Conservation (phyloP, 2,329 filamentous ascomycete species). For the Ophiostoma ips region DNA sequence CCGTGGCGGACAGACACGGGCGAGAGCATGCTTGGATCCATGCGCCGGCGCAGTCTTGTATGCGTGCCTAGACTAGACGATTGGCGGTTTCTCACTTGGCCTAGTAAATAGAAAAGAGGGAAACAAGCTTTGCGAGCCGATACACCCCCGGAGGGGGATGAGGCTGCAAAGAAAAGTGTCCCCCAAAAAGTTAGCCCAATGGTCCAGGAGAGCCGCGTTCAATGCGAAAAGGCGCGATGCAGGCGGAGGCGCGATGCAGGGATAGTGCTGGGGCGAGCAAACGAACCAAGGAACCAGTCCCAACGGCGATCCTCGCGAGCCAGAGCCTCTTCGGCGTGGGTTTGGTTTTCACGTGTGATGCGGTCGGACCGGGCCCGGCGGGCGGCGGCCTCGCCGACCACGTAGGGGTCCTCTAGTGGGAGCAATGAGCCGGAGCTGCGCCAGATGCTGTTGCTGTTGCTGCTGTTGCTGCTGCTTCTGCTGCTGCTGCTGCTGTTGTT, state of each 20-base stretch:
- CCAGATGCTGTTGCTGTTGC: conserved; percentile 5
- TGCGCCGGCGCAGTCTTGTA: conserved; percentile 6
- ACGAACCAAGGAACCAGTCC: conserved; percentile 47
- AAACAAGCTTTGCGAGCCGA: background rate
- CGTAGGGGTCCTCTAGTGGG: conserved; percentile 51
- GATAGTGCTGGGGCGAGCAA: conserved; percentile 22
- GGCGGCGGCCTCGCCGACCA: conserved; percentile 54
- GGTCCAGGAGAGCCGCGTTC: background rate
- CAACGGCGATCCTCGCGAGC: conserved; percentile 43
- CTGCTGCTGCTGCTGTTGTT: conserved; percentile 4
- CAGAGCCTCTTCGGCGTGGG: conserved; percentile 34
- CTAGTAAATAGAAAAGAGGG: background rate
- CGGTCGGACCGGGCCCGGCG: conserved; percentile 41
- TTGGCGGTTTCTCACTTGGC: conserved; percentile 11
- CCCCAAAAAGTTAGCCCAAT: background rate
- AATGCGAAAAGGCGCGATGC: background rate
- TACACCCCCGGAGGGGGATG: too few relatives aligned
- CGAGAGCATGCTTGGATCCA: conserved; percentile 4
- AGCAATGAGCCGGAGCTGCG: conserved; percentile 18
- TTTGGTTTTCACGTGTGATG: conserved; percentile 35
- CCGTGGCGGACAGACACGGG: conserved; percentile 6
- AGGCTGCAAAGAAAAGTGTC: background rate
- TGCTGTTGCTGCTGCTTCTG: conserved; percentile 14
- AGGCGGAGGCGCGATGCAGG: conserved; percentile 5
- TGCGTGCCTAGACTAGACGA: background rate